Base-by-base conservation (phyloP, 768 basidiomycete genomes). In the Lactarius akahatsu region DNA sequence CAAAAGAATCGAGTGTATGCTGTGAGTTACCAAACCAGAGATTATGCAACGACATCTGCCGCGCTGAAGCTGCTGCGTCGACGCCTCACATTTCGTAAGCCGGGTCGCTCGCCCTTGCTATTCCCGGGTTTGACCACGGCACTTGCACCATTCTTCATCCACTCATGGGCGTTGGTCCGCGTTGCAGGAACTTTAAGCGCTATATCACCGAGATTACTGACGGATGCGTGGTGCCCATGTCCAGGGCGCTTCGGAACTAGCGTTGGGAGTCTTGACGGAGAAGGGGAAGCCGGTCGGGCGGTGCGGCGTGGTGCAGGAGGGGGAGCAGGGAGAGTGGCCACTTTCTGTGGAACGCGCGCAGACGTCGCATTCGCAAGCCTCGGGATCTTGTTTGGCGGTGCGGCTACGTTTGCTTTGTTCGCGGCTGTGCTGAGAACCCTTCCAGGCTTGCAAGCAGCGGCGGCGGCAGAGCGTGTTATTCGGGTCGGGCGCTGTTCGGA, bases 21-120 rank as follows among this genome's bases (percentile, higher is more conserved):
- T 36, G 43, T 32, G 62, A 47, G 34, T 30, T 20, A 34, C 47
- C 41, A 11, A 36, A 11, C 57, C 57, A 60, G 55, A 57, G 55
- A 57, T 78, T 79, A 94, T 72, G 90, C 91, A 67, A 93, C 85
- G 26, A 94, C 88, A 74, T 94, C 92, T 4, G 90, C 92, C 63
- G 88, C 82, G 74, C 93, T 94, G 76, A 94, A 94, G 72, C 93
- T 94, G 73, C 92, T 94, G 66, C 92, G 81, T 73, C 92, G 80
- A 68, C 91, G 83, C 69, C 91, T 82, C 59, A 92, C 84, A 52
- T 80, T 88, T 61, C 92, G 82, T 67, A 92, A 77, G 1, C 87
- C 86, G 9, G 92, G 92, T 45, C 91, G 85, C 69, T 85, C 87
- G 1, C 86, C 82, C 75, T 90, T 93, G 45, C 30, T 52, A 41